Evolutionary conservation across 441 rosid species (phyloP).

Genomic region (Arabidopsis lyrata): DNA sequence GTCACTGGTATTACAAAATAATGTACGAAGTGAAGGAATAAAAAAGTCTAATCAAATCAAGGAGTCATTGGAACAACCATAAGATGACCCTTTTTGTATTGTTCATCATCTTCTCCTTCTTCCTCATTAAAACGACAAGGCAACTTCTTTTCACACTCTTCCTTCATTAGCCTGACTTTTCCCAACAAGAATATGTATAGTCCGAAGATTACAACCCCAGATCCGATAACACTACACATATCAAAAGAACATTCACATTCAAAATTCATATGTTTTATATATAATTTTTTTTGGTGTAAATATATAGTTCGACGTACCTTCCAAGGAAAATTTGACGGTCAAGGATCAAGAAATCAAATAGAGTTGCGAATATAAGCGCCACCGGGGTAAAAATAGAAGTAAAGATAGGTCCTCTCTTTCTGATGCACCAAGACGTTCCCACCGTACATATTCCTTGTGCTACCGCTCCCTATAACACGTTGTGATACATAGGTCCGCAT

Average conservation of each 20-base stretch:
- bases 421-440: conserved; percentile 47
- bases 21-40: too few relatives aligned
- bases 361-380: conserved; percentile 43
- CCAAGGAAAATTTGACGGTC: conserved; percentile 44
- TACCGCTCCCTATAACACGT: conserved; percentile 42
- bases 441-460: conserved; percentile 49
- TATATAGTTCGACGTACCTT: conserved; percentile 33
- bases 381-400: conserved; percentile 48
- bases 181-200: conserved; percentile 48
- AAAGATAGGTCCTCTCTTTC: conserved; percentile 46
- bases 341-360: conserved; percentile 44
- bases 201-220: conserved; percentile 43
- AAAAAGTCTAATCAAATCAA: conserved; percentile 2
- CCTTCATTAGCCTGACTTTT: conserved; percentile 41
- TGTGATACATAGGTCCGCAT: not conserved
- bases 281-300: too few relatives aligned
- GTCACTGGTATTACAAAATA: too few relatives aligned
- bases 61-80: conserved; percentile 50
- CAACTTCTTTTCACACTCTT: conserved; percentile 31
- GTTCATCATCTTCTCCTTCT: conserved; percentile 41
- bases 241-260: not conserved
- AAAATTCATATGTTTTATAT: not conserved
- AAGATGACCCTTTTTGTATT: conserved; percentile 38
- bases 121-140: conserved; percentile 30
- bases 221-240: conserved; percentile 45